A percentile compares a stretch with the other conserved stretches of the same genome.
Evolutionary conservation across 495 filamentous ascomycete species (phyloP).

Genomic region (Hypoxylon lienhwacheense): DNA sequence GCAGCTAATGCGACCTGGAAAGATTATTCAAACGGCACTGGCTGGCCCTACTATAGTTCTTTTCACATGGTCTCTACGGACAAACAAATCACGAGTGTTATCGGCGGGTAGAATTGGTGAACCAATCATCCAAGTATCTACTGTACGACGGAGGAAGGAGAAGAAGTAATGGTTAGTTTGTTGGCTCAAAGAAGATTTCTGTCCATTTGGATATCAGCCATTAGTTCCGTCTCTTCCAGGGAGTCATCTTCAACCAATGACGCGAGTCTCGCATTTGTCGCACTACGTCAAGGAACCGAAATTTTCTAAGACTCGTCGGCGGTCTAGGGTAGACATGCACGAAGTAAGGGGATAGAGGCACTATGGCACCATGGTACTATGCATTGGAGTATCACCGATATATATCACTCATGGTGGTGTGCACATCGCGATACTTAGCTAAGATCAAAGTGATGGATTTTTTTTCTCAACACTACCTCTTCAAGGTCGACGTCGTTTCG

Average conservation of each 20-base stretch:
- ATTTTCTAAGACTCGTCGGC: conserved; percentile 11
- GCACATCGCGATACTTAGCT: conserved; percentile 23
- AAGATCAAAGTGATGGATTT: conserved; percentile 29
- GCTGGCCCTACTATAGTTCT: conserved; percentile 16
- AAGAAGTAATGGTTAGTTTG: conserved; percentile 4
- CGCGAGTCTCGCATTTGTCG: conserved; percentile 3
- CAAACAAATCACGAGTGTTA: too few relatives aligned
- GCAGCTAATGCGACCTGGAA: conserved; percentile 22
- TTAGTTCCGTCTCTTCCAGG: conserved; percentile 29
- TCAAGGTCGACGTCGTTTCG: conserved; percentile 17
- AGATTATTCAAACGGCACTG: conserved; percentile 8
- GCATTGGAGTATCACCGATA: conserved; percentile 34
- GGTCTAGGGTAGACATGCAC: conserved; percentile 32
- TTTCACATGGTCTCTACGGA: conserved; percentile 14
- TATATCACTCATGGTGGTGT: conserved; percentile 32
- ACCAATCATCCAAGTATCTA: conserved; percentile 6
- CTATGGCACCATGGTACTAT: too few relatives aligned
- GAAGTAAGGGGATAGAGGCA: conserved; percentile 27
- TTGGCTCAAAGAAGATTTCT: conserved; percentile 11
- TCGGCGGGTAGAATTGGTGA: too few relatives aligned
- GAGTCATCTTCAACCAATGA: conserved; percentile 14
- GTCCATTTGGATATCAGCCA: conserved; percentile 33
- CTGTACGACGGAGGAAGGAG: background rate
- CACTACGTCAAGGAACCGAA: conserved; percentile 27
- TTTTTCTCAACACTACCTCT: conserved; percentile 10